Conservation (phyloP, 2,329 filamentous ascomycete genomes). For the Fusarium continuum region DNA sequence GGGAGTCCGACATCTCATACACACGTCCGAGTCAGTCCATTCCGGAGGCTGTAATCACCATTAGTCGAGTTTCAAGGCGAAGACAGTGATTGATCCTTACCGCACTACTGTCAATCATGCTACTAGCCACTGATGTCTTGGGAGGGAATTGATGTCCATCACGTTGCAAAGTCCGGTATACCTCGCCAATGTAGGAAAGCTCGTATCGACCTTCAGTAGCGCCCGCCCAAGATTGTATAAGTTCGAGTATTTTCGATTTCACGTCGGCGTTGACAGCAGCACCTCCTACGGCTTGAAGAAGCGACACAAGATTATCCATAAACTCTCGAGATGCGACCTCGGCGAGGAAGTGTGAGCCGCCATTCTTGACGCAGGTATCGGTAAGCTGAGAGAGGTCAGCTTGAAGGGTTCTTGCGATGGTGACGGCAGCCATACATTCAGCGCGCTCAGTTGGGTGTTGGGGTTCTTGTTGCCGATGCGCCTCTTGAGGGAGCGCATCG, state of each 20-base stretch:
- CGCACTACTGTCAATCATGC: constrained; percentile 96
- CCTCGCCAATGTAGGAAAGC: constrained; percentile 85
- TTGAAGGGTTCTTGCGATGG: background rate
- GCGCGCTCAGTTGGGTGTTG: constrained; percentile 92
- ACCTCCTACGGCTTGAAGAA: constrained; percentile 81
- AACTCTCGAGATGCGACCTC: constrained; percentile 98
- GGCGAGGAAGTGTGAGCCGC: constrained; percentile 90
- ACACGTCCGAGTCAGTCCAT: constrained; percentile 97
- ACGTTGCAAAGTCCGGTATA: constrained; percentile 81
- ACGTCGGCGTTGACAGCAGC: constrained; percentile 86
- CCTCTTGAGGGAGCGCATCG: constrained; percentile 94
- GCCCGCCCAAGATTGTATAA: constrained; percentile 92
- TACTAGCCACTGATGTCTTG: constrained; percentile 85
- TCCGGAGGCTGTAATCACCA: constrained; percentile 76
- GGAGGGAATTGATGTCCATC: constrained; percentile 94
- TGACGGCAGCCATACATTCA: constrained; percentile 70
- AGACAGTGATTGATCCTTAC: constrained; percentile 63
- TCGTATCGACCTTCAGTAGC: constrained; percentile 87
- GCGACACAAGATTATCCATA: constrained; percentile 94
- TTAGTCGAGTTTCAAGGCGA: constrained; percentile 1
- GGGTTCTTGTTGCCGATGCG: constrained; percentile 98
- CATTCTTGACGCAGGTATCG: constrained; percentile 99
- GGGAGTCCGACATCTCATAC: constrained; percentile 93
- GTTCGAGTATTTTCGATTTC: constrained; percentile 86
- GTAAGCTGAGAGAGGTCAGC: constrained; percentile 69